Evolutionary conservation across 768 basidiomycete species (phyloP), one percentile per base, ranked within the genome.

Genomic region (Fistulinella prunicolor): DNA sequence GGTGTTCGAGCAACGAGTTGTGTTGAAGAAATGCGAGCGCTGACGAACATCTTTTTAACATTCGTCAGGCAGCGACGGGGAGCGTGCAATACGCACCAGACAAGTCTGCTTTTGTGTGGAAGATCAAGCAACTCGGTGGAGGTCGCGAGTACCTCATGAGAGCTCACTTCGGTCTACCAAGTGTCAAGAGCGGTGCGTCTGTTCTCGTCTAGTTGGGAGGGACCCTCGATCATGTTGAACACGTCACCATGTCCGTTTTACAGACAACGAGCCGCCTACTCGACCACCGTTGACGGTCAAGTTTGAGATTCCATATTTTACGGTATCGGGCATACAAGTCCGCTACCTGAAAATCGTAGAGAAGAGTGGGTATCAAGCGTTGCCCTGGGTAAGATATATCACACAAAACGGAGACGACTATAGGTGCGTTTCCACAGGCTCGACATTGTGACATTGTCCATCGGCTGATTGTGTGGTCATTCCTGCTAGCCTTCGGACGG

Each of bases 271-370:
- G 53, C 40, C 53, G 10, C 58, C 63, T 5, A 91, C 92, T 61
- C 86, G 92, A 19, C 85, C 94, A 9, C 96, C 96, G 1, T 96
- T 98, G 54, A 90, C 90, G 0, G 95, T 97, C 65, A 94, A 92
- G 69, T 99, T 94, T 54, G 95, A 98, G 72, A 97, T 99, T 35
- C 95, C 96, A 0, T 98, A 98, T 71, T 98, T 97, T 66, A 98
- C 95, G 0, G 93, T 96, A 5, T 94, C 93, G 0, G 94, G 94
- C 4, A 94, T 97, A 49, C 95, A 97, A 69, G 96, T 99, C 13
- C 82, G 96, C 43, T 98, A 98, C 68, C 79, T 99, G 54, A 98
- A 98, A 70, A 93, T 99, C 44, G 94, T 98, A 0, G 96, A 99
- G 71, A 98, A 98, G 78, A 92, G 89, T 52, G 96, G 94, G 17